These are phyloP conservation scores for Ogataea haglerorum DNA, from an alignment of 805 yeast species.

Conservation along the genomic window DNA sequence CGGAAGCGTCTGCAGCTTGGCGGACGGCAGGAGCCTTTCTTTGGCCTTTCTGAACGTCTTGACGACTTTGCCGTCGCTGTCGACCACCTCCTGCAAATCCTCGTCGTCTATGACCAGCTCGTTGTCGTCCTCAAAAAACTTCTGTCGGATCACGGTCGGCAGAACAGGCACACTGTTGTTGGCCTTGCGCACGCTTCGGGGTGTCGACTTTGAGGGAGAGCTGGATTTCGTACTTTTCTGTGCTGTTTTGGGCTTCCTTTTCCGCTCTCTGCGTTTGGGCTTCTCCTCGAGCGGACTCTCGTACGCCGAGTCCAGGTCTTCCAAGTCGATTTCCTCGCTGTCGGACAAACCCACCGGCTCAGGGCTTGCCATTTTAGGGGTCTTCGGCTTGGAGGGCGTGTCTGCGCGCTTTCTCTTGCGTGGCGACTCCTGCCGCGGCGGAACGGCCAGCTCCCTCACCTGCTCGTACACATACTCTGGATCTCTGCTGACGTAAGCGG, in stretches of 20 bases:
- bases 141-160: slow-evolving; percentile 16
- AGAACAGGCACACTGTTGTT: slow-evolving; percentile 7
- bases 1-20: slow-evolving; percentile 56
- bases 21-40: slow-evolving; percentile 36
- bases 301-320: not conserved
- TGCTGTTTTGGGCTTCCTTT: not conserved
- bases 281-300: slow-evolving; percentile 1
- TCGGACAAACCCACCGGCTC: not conserved
- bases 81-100: slow-evolving; percentile 14
- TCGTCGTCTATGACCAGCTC: slow-evolving; percentile 19
- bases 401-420: slow-evolving; percentile 4
- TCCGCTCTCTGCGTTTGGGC: not conserved
- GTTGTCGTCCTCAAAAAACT: slow-evolving; percentile 18
- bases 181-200: slow-evolving; percentile 2
- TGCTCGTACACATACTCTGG: slow-evolving; percentile 32
- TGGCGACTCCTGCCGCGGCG: slow-evolving; percentile 19
- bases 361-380: slow-evolving; percentile 8
- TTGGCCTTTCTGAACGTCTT: slow-evolving; percentile 36
- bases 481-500: slow-evolving; percentile 29
- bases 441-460: slow-evolving; percentile 31
- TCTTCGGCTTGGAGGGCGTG: not conserved
- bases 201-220: slow-evolving; percentile 4
- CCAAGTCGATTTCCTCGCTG: slow-evolving; percentile 4
- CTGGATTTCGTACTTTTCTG: not conserved
- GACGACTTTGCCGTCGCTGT: slow-evolving; percentile 17